A percentile compares a stretch with the other conserved stretches of the same genome.
phyloP scores from a whole-genome alignment of 495 filamentous ascomycete species.

The Cercophora samala region DNA sequence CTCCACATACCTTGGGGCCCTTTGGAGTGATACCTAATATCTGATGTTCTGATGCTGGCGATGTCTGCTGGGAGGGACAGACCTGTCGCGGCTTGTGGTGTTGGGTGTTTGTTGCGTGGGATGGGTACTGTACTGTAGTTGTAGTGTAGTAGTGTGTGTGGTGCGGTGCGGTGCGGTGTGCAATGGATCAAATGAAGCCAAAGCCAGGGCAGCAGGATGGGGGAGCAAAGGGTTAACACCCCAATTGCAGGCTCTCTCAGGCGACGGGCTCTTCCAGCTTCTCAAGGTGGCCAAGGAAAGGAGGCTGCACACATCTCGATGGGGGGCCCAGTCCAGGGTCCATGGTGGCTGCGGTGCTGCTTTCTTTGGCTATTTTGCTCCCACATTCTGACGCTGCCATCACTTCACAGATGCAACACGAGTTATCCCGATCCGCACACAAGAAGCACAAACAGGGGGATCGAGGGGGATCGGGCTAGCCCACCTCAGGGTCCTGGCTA shows the following conservation, averaged over 20 bases:
- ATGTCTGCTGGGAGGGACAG: background rate
- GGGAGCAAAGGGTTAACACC: background rate
- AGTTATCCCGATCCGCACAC: slow-evolving; percentile 24
- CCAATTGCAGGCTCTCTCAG: background rate
- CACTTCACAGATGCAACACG: slow-evolving; percentile 30
- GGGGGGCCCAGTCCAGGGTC: background rate
- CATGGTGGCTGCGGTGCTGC: slow-evolving; percentile 11
- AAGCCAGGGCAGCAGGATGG: background rate
- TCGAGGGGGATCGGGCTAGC: slow-evolving; percentile 25
- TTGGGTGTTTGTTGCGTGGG: background rate
- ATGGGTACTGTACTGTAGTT: background rate
- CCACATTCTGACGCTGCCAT: background rate
- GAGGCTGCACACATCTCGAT: background rate
- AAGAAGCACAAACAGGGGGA: slow-evolving; percentile 9
- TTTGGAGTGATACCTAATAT: too few species aligned
- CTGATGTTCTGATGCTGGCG: background rate
- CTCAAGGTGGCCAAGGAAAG: background rate
- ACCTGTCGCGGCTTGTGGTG: too few species aligned
- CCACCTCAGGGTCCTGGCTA: slow-evolving; percentile 24
- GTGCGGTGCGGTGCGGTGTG: background rate
- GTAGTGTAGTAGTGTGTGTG: background rate
- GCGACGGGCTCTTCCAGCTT: background rate
- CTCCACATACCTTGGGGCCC: background rate
- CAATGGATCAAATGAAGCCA: background rate
- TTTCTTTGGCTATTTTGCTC: background rate